phyloP scores from a whole-genome alignment of 2,329 filamentous ascomycete species.

The Neopestalotiopsis clavispora region DNA sequence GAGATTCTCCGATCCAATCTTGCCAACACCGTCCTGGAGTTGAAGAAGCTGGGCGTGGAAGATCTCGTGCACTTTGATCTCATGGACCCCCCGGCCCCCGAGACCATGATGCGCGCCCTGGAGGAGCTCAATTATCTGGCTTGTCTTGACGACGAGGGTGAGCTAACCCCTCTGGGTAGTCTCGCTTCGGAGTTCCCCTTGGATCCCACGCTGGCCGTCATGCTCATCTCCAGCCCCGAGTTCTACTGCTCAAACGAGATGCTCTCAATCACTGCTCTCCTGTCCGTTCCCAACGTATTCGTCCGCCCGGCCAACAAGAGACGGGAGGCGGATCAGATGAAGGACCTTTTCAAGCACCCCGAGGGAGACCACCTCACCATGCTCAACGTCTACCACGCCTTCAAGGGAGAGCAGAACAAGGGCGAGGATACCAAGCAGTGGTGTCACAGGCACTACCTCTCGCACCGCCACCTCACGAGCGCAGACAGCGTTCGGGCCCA shows the following conservation, averaged over 20 bases:
- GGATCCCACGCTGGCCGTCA: conserved; percentile 91
- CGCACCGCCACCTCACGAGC: conserved; percentile 83
- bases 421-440: conserved; percentile 78
- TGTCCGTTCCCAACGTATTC: conserved; percentile 95
- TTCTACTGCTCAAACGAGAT: conserved; percentile 99
- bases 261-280: conserved; percentile 87
- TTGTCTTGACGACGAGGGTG: conserved; percentile 94
- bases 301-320: conserved; percentile 83
- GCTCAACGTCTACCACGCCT: conserved; percentile 97
- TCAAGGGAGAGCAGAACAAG: conserved; percentile 76
- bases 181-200: conserved; percentile 94
- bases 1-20: conserved; percentile 95
- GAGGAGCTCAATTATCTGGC: conserved; percentile 98
- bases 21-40: conserved; percentile 90
- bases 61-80: conserved; percentile 98
- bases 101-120: conserved; percentile 96
- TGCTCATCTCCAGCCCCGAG: conserved; percentile 96
- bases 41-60: conserved; percentile 96
- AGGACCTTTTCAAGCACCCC: conserved; percentile 86
- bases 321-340: conserved; percentile 97
- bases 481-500: conserved; percentile 94
- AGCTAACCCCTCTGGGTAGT: conserved; percentile 83
- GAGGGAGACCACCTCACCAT: conserved; percentile 96
- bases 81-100: conserved; percentile 97
- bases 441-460: conserved; percentile 97